Conservation (phyloP, 2,329 filamentous ascomycete species). For the Botrytis cinerea region DNA sequence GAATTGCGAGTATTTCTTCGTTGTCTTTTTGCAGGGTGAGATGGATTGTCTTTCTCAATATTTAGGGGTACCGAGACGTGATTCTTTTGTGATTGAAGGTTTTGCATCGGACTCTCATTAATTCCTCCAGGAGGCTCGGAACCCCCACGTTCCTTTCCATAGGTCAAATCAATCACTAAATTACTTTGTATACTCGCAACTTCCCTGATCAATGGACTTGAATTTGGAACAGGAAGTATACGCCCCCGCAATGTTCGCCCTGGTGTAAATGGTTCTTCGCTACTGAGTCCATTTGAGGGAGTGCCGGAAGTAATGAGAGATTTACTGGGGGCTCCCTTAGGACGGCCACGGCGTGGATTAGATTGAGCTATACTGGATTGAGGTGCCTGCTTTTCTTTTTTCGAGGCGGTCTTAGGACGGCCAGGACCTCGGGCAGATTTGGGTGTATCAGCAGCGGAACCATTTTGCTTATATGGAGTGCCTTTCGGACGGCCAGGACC, state of each 20-base stretch:
- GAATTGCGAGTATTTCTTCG: slow-evolving; percentile 3
- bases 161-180: not conserved
- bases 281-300: not conserved
- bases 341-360: not conserved
- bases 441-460: not conserved
- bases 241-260: not conserved
- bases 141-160: not conserved
- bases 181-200: not conserved
- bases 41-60: not conserved
- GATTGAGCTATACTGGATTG: not conserved
- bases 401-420: not conserved
- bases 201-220: not conserved
- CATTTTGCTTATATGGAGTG: not conserved
- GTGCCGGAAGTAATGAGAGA: not conserved
- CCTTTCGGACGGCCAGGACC: slow-evolving; percentile 1
- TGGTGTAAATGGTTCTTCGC: not conserved
- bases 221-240: not conserved
- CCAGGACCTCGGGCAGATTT: not conserved
- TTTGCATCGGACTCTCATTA: not conserved
- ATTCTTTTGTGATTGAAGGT: not conserved
- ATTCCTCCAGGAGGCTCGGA: not conserved
- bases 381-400: not conserved
- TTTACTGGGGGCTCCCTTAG: not conserved
- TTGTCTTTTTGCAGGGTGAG: not conserved
- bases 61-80: not conserved